A percentile compares a stretch with the other conserved stretches of the same genome.
Evolutionary conservation across 2,329 filamentous ascomycete genomes (phyloP).

Genomic region (Triangularia verruculosa): DNA sequence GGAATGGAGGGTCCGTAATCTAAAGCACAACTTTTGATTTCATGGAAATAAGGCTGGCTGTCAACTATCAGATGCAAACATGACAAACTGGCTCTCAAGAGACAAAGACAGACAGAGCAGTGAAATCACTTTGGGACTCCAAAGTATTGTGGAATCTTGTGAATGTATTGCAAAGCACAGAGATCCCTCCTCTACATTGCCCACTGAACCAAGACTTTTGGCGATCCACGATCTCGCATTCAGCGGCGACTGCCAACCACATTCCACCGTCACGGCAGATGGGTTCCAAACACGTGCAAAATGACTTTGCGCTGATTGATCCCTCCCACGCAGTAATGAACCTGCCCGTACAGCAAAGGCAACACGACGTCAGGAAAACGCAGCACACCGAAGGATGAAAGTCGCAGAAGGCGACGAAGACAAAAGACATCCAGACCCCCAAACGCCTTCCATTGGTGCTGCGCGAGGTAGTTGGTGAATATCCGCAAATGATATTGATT

Average conservation of each 20-base stretch:
- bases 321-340: slow-evolving; percentile 51
- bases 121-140: not conserved
- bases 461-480: slow-evolving; percentile 52
- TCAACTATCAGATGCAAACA: not conserved
- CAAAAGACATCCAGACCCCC: slow-evolving; percentile 75
- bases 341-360: slow-evolving; percentile 37
- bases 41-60: not conserved
- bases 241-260: slow-evolving; percentile 28
- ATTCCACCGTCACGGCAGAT: not conserved
- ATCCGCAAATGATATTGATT: slow-evolving; percentile 58
- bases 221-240: slow-evolving; percentile 61
- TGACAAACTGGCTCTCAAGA: not conserved
- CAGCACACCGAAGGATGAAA: slow-evolving; percentile 36
- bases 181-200: slow-evolving; percentile 41
- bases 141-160: slow-evolving; percentile 47
- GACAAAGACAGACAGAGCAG: not conserved
- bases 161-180: slow-evolving; percentile 57
- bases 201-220: slow-evolving; percentile 53
- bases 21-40: not conserved
- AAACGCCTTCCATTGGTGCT: slow-evolving; percentile 62
- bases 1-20: not conserved
- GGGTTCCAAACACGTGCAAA: slow-evolving; percentile 51
- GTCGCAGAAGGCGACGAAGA: slow-evolving; percentile 48
- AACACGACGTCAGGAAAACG: slow-evolving; percentile 41
- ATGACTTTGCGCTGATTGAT: slow-evolving; percentile 54